Percentiles rank a stretch among this genome's conserved stretches.
Conservation (phyloP, 495 filamentous ascomycete genomes). For the Copromyces sp. region DNA sequence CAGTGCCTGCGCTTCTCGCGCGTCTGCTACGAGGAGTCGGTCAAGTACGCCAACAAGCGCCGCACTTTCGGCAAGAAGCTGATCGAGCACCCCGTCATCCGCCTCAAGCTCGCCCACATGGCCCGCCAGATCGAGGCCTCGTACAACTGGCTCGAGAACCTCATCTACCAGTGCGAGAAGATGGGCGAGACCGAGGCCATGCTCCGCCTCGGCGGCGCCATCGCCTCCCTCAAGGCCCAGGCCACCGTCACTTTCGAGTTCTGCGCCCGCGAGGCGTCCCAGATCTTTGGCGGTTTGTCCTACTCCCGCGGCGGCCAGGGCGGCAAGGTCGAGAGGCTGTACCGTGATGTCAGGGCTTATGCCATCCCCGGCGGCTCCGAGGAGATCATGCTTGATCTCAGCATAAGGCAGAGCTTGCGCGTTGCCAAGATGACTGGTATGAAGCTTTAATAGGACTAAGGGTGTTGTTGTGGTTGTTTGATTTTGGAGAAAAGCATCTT, state of each 20-base stretch:
- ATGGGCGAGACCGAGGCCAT: constrained; percentile 95
- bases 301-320: constrained; percentile 92
- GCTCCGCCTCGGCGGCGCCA: constrained; percentile 89
- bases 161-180: constrained; percentile 82
- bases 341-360: constrained; percentile 94
- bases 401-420: constrained; percentile 82
- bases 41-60: constrained; percentile 96
- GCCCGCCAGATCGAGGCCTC: constrained; percentile 92
- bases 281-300: constrained; percentile 93
- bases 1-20: constrained; percentile 91
- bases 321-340: constrained; percentile 89
- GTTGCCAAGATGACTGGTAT: constrained; percentile 89
- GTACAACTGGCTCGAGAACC: constrained; percentile 95
- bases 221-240: constrained; percentile 90
- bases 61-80: constrained; percentile 91
- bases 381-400: constrained; percentile 98
- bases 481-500: neutral
- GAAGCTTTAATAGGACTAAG: constrained; percentile 59
- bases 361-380: constrained; percentile 94
- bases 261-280: constrained; percentile 90
- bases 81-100: constrained; percentile 94
- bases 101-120: constrained; percentile 96
- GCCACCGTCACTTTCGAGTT: constrained; percentile 89
- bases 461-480: neutral
- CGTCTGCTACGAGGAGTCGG: constrained; percentile 91